Evolutionary conservation across 2,329 filamentous ascomycete genomes (phyloP).

Genomic region (Monosporascus ibericus): DNA sequence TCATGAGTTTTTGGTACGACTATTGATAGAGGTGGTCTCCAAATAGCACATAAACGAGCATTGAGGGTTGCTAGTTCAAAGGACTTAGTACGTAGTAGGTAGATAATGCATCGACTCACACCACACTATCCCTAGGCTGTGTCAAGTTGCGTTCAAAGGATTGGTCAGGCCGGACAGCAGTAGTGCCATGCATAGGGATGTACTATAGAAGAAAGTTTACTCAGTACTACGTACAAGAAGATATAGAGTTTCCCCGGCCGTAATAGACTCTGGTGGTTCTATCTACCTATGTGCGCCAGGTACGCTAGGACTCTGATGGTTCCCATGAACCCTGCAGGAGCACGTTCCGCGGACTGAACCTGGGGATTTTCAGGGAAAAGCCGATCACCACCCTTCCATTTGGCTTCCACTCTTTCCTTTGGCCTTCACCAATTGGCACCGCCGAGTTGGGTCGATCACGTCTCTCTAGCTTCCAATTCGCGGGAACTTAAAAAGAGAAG

Average conservation of each 20-base stretch:
- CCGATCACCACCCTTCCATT: constrained; percentile 17
- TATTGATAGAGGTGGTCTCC: background rate
- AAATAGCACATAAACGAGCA: background rate
- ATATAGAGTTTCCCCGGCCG: background rate
- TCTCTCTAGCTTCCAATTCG: background rate
- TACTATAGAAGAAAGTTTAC: background rate
- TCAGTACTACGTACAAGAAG: background rate
- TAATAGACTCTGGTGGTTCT: background rate
- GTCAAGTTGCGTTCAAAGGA: background rate
- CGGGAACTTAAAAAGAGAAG: background rate
- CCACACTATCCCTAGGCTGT: background rate
- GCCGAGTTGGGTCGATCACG: background rate
- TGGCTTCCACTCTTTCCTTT: constrained; percentile 1
- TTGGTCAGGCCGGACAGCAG: background rate
- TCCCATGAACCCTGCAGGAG: background rate
- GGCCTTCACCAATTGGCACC: background rate
- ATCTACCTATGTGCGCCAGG: background rate
- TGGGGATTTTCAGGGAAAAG: constrained; percentile 17
- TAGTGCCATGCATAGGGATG: background rate
- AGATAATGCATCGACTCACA: background rate
- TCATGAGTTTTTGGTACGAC: background rate
- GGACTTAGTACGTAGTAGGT: no score
- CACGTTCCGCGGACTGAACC: constrained; percentile 1
- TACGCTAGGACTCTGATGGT: background rate
- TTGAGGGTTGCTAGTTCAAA: background rate